These are phyloP conservation scores for Bolboschoenoplectus hybrid DNA, from an alignment of 202 grass and related monocot genomes.

Conservation along the genomic window DNA sequence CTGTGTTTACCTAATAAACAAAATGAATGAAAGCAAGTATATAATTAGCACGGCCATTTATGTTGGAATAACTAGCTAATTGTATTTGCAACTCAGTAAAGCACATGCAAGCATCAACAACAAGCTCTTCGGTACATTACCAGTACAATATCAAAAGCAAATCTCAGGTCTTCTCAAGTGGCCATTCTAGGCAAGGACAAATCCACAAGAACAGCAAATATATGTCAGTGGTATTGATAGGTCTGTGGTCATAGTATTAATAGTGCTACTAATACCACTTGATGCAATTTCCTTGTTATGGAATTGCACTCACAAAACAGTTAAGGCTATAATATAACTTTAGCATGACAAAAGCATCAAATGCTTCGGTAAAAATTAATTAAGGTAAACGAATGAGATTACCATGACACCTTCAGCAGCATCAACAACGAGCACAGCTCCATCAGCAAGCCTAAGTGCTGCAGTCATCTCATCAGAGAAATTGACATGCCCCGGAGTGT, in stretches of 20 bases:
- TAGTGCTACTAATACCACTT: background rate
- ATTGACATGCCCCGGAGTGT: slow-evolving; percentile 92
- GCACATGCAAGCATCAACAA: background rate
- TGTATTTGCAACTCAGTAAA: background rate
- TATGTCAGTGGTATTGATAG: background rate
- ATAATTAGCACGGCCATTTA: slow-evolving; percentile 5
- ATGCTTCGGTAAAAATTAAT: background rate
- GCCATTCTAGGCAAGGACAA: background rate
- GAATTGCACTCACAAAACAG: background rate
- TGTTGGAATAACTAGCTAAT: slow-evolving; percentile 3
- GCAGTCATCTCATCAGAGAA: slow-evolving; percentile 99
- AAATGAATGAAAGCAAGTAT: slow-evolving; percentile 41
- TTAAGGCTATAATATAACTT: background rate
- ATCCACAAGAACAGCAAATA: background rate
- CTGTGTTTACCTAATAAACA: slow-evolving; percentile 86
- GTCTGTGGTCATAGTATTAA: background rate
- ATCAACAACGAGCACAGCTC: slow-evolving; percentile 86
- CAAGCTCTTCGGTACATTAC: background rate
- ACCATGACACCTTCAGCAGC: slow-evolving; percentile 98
- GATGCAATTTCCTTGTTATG: background rate
- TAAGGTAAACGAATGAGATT: slow-evolving; percentile 30
- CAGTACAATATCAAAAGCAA: background rate
- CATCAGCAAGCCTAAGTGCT: slow-evolving; percentile 77
- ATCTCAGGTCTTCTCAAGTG: background rate
- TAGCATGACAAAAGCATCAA: background rate